A percentile compares a stretch with the other conserved stretches of the same genome.
phyloP scores from a whole-genome alignment of 306 rosid species.

The Begonia fuchsioides region DNA sequence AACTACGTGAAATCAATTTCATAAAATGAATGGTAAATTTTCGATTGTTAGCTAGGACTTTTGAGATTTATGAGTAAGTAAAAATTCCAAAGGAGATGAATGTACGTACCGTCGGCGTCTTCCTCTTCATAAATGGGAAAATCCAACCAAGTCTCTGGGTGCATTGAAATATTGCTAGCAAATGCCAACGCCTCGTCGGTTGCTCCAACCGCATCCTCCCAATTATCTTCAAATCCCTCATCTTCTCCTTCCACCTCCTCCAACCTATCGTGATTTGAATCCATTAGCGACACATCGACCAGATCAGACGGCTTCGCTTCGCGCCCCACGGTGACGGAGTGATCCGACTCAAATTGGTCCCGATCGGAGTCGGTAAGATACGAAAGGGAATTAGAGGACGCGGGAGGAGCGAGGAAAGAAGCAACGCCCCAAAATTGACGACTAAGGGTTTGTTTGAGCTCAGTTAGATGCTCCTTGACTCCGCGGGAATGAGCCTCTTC shows the following conservation, averaged over 20 bases:
- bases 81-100: not conserved
- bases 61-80: not conserved
- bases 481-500: conserved; percentile 40
- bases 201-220: conserved; percentile 38
- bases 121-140: conserved; percentile 90
- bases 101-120: conserved; percentile 45
- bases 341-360: conserved; percentile 18
- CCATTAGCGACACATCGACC: conserved; percentile 8
- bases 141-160: conserved; percentile 99
- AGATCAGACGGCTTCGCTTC: conserved; percentile 11
- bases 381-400: conserved; percentile 4
- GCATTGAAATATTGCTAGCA: conserved; percentile 84
- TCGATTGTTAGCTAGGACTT: not conserved
- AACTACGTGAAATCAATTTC: not conserved
- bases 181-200: conserved; percentile 80
- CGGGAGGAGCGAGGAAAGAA: conserved; percentile 69
- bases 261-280: conserved; percentile 11
- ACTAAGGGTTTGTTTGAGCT: conserved; percentile 61
- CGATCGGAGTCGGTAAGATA: conserved; percentile 10
- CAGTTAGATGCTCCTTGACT: conserved; percentile 69
- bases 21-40: not conserved
- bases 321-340: conserved; percentile 4
- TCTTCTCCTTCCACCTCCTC: conserved; percentile 11
- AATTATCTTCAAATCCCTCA: conserved; percentile 16
- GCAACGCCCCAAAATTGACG: conserved; percentile 95